These are phyloP conservation scores for Kodamaea leandrae DNA, from an alignment of 805 yeast species.

Conservation along the genomic window DNA sequence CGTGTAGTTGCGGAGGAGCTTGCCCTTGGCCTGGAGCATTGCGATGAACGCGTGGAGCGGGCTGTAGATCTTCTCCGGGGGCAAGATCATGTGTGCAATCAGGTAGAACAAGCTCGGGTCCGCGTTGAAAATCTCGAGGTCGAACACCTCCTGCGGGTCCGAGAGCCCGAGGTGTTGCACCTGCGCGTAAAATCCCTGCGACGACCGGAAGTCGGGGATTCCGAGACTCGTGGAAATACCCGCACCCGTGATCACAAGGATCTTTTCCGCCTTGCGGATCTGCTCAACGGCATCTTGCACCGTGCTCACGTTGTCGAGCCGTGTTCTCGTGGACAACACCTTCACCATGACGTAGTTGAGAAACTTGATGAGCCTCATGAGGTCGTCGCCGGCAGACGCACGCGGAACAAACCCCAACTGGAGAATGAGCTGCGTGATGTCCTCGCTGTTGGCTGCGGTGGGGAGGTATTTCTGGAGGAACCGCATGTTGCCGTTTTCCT, in stretches of 20 bases:
- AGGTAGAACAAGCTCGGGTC: conserved; percentile 42
- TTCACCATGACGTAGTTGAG: conserved; percentile 64
- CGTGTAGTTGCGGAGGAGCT: conserved; percentile 78
- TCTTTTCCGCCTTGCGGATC: conserved; percentile 48
- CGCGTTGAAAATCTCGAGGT: conserved; percentile 32
- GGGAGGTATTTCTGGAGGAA: conserved; percentile 66
- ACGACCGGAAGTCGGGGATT: conserved; percentile 44
- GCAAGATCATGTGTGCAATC: conserved; percentile 44
- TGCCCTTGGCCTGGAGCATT: conserved; percentile 69
- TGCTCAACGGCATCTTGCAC: conserved; percentile 57
- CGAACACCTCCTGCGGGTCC: conserved; percentile 47
- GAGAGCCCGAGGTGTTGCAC: conserved; percentile 44
- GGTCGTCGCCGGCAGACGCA: conserved; percentile 32
- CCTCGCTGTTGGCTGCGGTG: conserved; percentile 54
- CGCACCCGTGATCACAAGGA: conserved; percentile 44
- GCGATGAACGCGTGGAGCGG: conserved; percentile 75
- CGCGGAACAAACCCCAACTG: conserved; percentile 58
- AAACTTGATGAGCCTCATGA: conserved; percentile 47
- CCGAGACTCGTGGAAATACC: conserved; percentile 46
- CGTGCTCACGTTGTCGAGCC: conserved; percentile 53
- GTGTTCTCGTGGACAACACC: conserved; percentile 54
- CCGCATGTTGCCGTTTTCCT: conserved; percentile 53
- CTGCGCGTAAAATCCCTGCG: conserved; percentile 62
- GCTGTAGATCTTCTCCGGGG: conserved; percentile 35
- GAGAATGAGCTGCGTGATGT: conserved; percentile 54